Base-by-base conservation (phyloP, 495 filamentous ascomycete genomes). In the Hypoxylon lienhwacheense region DNA sequence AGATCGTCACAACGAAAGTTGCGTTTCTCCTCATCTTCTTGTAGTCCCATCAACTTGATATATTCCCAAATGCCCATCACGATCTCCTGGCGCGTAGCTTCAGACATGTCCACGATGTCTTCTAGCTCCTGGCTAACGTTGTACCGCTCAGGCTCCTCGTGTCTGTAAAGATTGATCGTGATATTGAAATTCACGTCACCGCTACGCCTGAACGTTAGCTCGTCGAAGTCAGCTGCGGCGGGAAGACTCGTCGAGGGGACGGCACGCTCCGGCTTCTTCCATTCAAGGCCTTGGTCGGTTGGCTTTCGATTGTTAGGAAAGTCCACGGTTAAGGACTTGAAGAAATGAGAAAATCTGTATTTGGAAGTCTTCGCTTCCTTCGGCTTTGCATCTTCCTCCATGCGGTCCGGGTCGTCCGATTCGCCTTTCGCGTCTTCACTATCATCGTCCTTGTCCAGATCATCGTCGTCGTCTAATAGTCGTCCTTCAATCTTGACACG, bases 61-160 rank as follows among this genome's bases (percentile, higher is more conserved):
- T 99, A 99, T 66, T 97, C 90, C 90, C 90, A 97, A 20, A 99
- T 80, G 19, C 87, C 91, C 75, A 92, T 86, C 15, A 95, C 83
- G 21, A 90, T 86, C 24, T 89, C 90, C 26, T 89, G 84, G 8
- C 89, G 81, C 11, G 91, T 91, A 42, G 91, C 95, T 63, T 95
- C 90, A 41, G 85, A 79, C 39, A 87, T 85, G 61, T 97, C 95
- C 15, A 97, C 74, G 7, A 99, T 77, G 46, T 95, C 88, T 20
- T 90, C 88, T 6, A 99, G 72, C 52, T 84, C 80, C 43, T 83
- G 82, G 66, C 83, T 90, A 21, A 97, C 73, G 54, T 81, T 81
- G 64, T 83, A 96, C 22, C 90, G 80, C 68, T 97, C 93, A 0
- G 88, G 90, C 5, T 82, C 79, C 66, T 97, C 95, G 63, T 96